Evolutionary conservation across 345 rosid genomes (phyloP).

Genomic region (Dipteronia dyeriana): DNA sequence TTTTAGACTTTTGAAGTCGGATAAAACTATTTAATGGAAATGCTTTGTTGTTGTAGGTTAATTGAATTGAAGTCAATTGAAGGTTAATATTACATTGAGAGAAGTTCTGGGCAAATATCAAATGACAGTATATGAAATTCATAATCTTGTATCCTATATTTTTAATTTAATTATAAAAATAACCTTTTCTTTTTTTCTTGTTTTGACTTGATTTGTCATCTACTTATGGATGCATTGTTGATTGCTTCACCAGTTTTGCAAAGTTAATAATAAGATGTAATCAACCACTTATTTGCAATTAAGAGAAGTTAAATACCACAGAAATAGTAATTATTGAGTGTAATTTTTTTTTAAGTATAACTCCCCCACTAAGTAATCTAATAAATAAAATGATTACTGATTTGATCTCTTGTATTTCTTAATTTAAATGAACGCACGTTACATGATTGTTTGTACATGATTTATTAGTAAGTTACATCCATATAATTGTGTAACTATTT

Average conservation of each 20-base stretch:
- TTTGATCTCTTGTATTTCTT: background rate
- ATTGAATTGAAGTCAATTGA: background rate
- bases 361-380: conserved; percentile 2
- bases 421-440: background rate
- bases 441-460: background rate
- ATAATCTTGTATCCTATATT: background rate
- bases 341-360: background rate
- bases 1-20: background rate
- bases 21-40: background rate
- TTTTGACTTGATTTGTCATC: no score
- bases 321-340: background rate
- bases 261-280: background rate
- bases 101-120: background rate
- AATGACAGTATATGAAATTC: background rate
- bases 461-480: background rate
- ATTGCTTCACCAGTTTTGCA: background rate
- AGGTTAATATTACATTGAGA: background rate
- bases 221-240: background rate
- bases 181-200: no score
- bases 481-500: background rate
- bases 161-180: no score
- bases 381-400: background rate
- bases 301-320: background rate
- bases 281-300: background rate
- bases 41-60: background rate